Percentiles rank a stretch among this genome's conserved stretches.
Conservation (phyloP, 208 protist genomes). For the Leishmania braziliensis region DNA sequence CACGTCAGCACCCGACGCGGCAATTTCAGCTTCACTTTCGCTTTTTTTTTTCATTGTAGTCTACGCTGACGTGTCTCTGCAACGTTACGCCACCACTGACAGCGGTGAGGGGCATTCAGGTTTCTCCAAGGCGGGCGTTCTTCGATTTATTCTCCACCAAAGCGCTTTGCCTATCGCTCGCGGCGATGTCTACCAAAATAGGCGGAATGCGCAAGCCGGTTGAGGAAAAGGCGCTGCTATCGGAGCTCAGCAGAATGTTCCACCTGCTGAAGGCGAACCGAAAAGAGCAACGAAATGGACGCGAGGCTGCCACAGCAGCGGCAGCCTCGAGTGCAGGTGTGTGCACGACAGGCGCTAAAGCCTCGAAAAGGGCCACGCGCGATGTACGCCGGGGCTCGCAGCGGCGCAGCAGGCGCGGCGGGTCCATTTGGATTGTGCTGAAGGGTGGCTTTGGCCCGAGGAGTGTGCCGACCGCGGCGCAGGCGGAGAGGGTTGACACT, state of each 20-base stretch:
- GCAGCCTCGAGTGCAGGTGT: not conserved
- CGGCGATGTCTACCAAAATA: slow-evolving; percentile 14
- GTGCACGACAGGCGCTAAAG: slow-evolving; percentile 1
- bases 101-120: too few species aligned
- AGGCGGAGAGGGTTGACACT: not conserved
- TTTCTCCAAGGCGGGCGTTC: not conserved
- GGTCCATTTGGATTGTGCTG: slow-evolving; percentile 78
- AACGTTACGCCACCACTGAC: too few species aligned
- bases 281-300: slow-evolving; percentile 44
- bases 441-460: slow-evolving; percentile 67
- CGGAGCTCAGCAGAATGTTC: slow-evolving; percentile 66
- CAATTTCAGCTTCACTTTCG: too few species aligned
- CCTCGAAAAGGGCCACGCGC: slow-evolving; percentile 9
- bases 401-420: slow-evolving; percentile 39
- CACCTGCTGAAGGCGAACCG: slow-evolving; percentile 64
- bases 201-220: slow-evolving; percentile 13
- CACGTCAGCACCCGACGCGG: too few species aligned
- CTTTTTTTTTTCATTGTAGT: too few species aligned
- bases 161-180: not conserved
- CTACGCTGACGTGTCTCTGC: too few species aligned
- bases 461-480: slow-evolving; percentile 33
- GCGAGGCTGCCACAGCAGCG: not conserved
- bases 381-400: slow-evolving; percentile 28
- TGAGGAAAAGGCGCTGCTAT: slow-evolving; percentile 66
- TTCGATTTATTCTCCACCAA: not conserved